Conservation (phyloP, 23 red algal species). For the Cyanidium caldarium region DNA sequence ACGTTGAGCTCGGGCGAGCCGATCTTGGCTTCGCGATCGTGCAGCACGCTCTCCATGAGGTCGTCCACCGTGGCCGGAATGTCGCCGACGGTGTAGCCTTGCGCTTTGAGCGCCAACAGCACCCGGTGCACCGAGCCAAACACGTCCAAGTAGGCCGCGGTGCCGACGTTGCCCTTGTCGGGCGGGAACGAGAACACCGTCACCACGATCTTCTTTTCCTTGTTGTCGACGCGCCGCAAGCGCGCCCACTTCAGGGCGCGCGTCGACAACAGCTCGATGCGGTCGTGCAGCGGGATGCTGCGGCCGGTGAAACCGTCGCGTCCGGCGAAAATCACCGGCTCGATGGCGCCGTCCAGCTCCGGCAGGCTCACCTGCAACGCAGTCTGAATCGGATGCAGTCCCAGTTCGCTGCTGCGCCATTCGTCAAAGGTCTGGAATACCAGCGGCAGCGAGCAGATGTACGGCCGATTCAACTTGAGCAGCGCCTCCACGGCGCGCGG, state of each 20-base stretch:
- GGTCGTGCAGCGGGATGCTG: conserved; percentile 89
- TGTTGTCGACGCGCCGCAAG: conserved; percentile 37
- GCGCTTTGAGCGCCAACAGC: conserved; percentile 28
- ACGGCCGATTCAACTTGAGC: conserved; percentile 67
- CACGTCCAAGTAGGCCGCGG: conserved; percentile 93
- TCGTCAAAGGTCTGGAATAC: conserved; percentile 97
- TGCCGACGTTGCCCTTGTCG: conserved; percentile 98
- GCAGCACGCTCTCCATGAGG: conserved; percentile 73
- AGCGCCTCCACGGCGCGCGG: conserved; percentile 75
- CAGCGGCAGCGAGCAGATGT: conserved; percentile 85
- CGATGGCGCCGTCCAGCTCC: conserved; percentile 95
- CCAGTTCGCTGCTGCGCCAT: conserved; percentile 79
- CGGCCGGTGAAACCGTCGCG: conserved; percentile 87
- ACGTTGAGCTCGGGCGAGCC: conserved; percentile 96
- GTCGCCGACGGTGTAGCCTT: conserved; percentile 75
- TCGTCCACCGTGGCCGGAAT: conserved; percentile 44
- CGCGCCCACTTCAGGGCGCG: conserved; percentile 91
- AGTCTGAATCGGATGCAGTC: conserved; percentile 95
- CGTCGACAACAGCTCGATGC: conserved; percentile 41
- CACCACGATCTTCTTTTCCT: conserved; percentile 90
- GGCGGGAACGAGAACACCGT: conserved; percentile 97
- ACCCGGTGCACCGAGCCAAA: conserved; percentile 83
- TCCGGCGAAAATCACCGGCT: conserved; percentile 88
- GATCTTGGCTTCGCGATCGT: conserved; percentile 80
- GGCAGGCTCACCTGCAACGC: conserved; percentile 89